These are phyloP conservation scores for Fraxinus cuspidata DNA, from an alignment of 257 asterid genomes.

Conservation along the genomic window DNA sequence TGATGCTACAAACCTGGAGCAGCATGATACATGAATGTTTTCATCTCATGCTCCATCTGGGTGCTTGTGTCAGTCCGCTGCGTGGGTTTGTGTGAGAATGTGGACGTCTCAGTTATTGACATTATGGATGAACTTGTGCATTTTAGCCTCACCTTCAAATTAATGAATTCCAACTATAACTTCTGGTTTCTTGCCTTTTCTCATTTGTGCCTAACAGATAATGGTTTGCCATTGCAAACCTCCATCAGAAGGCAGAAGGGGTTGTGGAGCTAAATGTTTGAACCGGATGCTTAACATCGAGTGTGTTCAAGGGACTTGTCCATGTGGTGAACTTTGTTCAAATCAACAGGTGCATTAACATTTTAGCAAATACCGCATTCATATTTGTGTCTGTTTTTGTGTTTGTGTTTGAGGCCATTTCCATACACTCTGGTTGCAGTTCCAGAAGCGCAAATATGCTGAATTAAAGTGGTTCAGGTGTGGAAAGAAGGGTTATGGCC, in stretches of 20 bases:
- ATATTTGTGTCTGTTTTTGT: slow-evolving; percentile 3
- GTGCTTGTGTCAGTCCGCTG: slow-evolving; percentile 18
- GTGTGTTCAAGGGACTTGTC: slow-evolving; percentile 85
- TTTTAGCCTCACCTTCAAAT: slow-evolving; percentile 1
- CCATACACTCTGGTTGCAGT: slow-evolving; percentile 49
- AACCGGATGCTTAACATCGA: slow-evolving; percentile 92
- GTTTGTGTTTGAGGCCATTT: not conserved
- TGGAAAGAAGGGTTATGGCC: slow-evolving; percentile 91
- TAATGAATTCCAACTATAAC: slow-evolving; percentile 7
- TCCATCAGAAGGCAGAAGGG: slow-evolving; percentile 71
- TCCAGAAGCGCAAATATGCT: slow-evolving; percentile 83
- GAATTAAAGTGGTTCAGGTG: slow-evolving; percentile 68
- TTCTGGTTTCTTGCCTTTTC: not conserved
- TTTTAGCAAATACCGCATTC: slow-evolving; percentile 11
- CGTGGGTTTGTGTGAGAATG: slow-evolving; percentile 10
- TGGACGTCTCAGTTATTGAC: slow-evolving; percentile 1
- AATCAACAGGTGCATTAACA: slow-evolving; percentile 69
- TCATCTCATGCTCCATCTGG: slow-evolving; percentile 1
- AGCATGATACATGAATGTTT: not conserved
- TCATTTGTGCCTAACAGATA: slow-evolving; percentile 44
- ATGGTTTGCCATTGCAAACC: slow-evolving; percentile 95
- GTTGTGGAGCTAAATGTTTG: slow-evolving; percentile 80
- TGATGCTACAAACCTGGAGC: not conserved
- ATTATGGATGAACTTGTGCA: not conserved
- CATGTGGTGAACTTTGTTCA: slow-evolving; percentile 81